A percentile compares a stretch with the other conserved stretches of the same genome.
Evolutionary conservation across 192 early-diverging fungal species (phyloP).

Genomic region (Umbelopsis ramanniana): DNA sequence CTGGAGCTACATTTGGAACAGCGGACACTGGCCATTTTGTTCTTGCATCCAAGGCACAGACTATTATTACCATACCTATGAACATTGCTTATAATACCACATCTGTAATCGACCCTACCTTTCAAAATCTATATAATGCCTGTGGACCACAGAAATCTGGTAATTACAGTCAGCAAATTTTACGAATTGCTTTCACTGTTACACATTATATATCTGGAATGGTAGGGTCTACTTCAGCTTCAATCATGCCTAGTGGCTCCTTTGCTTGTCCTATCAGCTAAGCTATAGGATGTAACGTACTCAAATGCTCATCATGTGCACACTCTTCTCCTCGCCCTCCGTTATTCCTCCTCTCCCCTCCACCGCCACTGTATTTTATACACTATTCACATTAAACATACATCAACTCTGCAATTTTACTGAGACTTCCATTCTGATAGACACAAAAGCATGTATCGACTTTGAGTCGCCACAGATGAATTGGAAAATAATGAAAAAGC

Average conservation of each 20-base stretch:
- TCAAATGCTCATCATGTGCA: not conserved
- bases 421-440: not conserved
- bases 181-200: constrained; percentile 27
- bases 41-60: constrained; percentile 20
- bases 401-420: not conserved
- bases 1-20: constrained; percentile 21
- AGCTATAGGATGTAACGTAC: not conserved
- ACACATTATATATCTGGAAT: constrained; percentile 31
- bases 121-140: constrained; percentile 21
- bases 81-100: constrained; percentile 28
- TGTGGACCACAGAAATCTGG: constrained; percentile 20
- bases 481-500: too few relatives aligned
- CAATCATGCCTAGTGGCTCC: constrained; percentile 7
- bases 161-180: constrained; percentile 19
- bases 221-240: constrained; percentile 23
- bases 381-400: constrained; percentile 8
- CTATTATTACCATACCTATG: constrained; percentile 18
- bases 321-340: not conserved
- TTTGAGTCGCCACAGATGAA: too few relatives aligned
- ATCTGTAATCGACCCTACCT: constrained; percentile 16
- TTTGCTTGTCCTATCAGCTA: constrained; percentile 31
- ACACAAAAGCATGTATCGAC: too few relatives aligned
- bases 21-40: constrained; percentile 21
- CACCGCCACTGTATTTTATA: constrained; percentile 13
- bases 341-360: not conserved